A percentile compares a stretch with the other conserved stretches of the same genome.
These are phyloP conservation scores for Aspergillus hiratsukae DNA, from an alignment of 2,329 filamentous ascomycete species.

Conservation along the genomic window DNA sequence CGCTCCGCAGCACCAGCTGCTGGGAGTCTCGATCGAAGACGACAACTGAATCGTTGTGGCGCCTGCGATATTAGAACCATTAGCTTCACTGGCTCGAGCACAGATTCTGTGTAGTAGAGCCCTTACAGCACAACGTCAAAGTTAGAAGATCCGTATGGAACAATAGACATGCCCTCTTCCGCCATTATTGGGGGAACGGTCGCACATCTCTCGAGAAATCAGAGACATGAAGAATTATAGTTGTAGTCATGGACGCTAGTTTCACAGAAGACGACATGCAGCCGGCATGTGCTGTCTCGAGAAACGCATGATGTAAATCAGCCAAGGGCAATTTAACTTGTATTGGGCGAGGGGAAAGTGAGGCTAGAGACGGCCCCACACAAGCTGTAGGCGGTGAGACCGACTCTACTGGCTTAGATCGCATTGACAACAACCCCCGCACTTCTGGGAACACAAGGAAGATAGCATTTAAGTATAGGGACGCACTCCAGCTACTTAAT, in stretches of 20 bases:
- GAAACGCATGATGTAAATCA: neutral
- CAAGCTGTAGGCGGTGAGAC: slow-evolving; percentile 18
- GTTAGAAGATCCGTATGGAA: slow-evolving; percentile 40
- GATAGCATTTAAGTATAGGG: no score
- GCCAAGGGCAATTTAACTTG: neutral
- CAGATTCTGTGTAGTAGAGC: neutral
- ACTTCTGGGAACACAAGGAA: no score
- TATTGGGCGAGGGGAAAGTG: slow-evolving; percentile 8
- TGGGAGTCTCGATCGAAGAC: slow-evolving; percentile 82
- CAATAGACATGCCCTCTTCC: slow-evolving; percentile 39
- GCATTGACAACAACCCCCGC: no score
- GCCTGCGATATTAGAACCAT: slow-evolving; percentile 51
- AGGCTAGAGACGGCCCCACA: slow-evolving; percentile 16
- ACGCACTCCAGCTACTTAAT: no score
- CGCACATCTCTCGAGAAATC: slow-evolving; percentile 11
- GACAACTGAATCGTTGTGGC: slow-evolving; percentile 87
- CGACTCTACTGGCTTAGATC: no score
- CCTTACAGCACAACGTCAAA: slow-evolving; percentile 44
- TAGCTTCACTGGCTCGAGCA: slow-evolving; percentile 7
- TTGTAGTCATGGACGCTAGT: neutral
- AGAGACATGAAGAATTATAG: slow-evolving; percentile 4
- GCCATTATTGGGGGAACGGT: slow-evolving; percentile 26
- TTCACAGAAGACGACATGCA: neutral
- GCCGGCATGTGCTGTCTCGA: neutral
- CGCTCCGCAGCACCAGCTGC: slow-evolving; percentile 74